Evolutionary conservation across 2,329 filamentous ascomycete species (phyloP).

Genomic region (Diaporthe citriasiana): DNA sequence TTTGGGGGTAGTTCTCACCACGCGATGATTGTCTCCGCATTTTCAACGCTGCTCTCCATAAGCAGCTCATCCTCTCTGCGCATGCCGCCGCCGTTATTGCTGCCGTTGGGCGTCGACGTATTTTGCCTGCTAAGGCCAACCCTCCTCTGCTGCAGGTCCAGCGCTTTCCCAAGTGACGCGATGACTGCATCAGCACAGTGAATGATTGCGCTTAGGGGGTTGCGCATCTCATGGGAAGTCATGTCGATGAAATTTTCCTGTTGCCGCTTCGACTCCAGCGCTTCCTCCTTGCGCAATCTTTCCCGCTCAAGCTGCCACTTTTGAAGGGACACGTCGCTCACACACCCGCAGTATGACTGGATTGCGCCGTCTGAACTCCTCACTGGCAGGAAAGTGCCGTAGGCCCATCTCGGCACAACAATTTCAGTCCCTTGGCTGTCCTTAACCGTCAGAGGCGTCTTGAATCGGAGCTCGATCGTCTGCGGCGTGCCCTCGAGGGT

Average conservation of each 20-base stretch:
- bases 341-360: slow-evolving; percentile 63
- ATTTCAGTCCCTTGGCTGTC: slow-evolving; percentile 61
- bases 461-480: slow-evolving; percentile 64
- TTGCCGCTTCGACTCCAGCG: slow-evolving; percentile 73
- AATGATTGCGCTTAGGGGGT: slow-evolving; percentile 79
- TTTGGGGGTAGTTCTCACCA: slow-evolving; percentile 58
- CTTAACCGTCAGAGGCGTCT: slow-evolving; percentile 61
- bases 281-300: slow-evolving; percentile 65
- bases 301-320: slow-evolving; percentile 67
- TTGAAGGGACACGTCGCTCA: slow-evolving; percentile 64
- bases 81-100: slow-evolving; percentile 44
- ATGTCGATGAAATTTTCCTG: slow-evolving; percentile 89
- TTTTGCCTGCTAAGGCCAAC: slow-evolving; percentile 50
- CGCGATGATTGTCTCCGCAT: slow-evolving; percentile 81
- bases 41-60: slow-evolving; percentile 75
- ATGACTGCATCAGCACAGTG: slow-evolving; percentile 81
- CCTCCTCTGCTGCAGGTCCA: slow-evolving; percentile 52
- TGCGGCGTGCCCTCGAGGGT: slow-evolving; percentile 58
- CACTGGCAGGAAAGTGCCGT: slow-evolving; percentile 66
- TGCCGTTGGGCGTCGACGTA: slow-evolving; percentile 7
- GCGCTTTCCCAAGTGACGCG: slow-evolving; percentile 61
- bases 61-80: slow-evolving; percentile 52
- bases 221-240: slow-evolving; percentile 79
- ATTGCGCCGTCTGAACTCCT: slow-evolving; percentile 61
- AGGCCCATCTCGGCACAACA: slow-evolving; percentile 62